Evolutionary conservation across 352 stramenopile species (phyloP).

Genomic region (Phytophthora cactorum): DNA sequence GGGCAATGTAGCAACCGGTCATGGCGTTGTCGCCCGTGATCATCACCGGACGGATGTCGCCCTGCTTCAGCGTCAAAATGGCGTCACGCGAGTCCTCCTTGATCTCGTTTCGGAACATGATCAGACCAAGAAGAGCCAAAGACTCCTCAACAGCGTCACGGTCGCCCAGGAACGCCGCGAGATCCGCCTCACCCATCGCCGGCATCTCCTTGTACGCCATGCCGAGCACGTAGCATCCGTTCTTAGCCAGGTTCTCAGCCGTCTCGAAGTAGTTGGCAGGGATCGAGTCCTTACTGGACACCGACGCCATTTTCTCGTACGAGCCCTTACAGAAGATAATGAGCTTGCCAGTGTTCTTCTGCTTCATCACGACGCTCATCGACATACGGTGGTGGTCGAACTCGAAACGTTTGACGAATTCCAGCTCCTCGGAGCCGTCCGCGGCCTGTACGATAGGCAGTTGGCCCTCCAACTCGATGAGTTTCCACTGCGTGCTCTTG

Average conservation of each 20-base stretch:
- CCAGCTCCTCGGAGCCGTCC: conserved; percentile 51
- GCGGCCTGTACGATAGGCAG: conserved; percentile 52
- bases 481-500: conserved; percentile 68
- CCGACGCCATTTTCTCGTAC: conserved; percentile 83
- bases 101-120: conserved; percentile 92
- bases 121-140: conserved; percentile 79
- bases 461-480: conserved; percentile 60
- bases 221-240: conserved; percentile 91
- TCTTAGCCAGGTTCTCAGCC: conserved; percentile 64
- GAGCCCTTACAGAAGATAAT: conserved; percentile 92
- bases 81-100: conserved; percentile 85
- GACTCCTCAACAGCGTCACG: conserved; percentile 82
- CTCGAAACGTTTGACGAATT: conserved; percentile 91
- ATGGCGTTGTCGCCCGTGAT: conserved; percentile 90
- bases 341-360: conserved; percentile 55
- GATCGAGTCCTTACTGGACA: conserved; percentile 58
- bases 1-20: conserved; percentile 80
- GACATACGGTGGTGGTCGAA: conserved; percentile 93
- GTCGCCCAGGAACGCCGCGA: conserved; percentile 51
- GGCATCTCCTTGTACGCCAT: conserved; percentile 75
- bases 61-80: conserved; percentile 79
- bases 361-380: conserved; percentile 89
- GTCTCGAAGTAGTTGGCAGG: conserved; percentile 74
- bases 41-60: conserved; percentile 83
- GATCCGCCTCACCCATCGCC: conserved; percentile 35